Percentiles rank a stretch among this genome's conserved stretches.
phyloP scores from a whole-genome alignment of 352 stramenopile genomes.

The Phytophthora ohioensis region DNA sequence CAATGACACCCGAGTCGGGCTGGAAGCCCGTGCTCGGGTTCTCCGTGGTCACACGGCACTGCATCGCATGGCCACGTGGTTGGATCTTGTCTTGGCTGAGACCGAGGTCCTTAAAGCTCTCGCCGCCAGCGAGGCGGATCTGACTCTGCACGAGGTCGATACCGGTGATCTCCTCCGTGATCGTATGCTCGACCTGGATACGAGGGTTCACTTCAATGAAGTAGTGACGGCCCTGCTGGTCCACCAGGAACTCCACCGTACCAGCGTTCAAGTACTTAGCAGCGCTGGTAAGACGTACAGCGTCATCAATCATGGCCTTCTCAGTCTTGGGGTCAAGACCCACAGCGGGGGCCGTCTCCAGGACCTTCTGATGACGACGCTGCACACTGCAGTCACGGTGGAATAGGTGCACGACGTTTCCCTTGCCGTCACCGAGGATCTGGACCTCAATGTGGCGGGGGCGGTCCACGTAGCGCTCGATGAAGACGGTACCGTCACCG shows the following conservation, averaged over 20 bases:
- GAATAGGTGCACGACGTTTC: conserved; percentile 95
- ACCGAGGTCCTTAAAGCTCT: conserved; percentile 93
- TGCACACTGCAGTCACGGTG: conserved; percentile 99
- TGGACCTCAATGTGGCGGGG: conserved; percentile 98
- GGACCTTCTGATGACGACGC: conserved; percentile 97
- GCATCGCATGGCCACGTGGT: conserved; percentile 95
- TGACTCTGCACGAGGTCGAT: conserved; percentile 98
- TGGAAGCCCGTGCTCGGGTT: conserved; percentile 95
- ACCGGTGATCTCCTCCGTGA: conserved; percentile 94
- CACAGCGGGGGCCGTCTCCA: conserved; percentile 95
- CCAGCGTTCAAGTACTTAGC: conserved; percentile 97
- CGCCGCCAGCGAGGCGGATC: conserved; percentile 94
- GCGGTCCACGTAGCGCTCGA: conserved; percentile 96
- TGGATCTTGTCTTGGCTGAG: conserved; percentile 95
- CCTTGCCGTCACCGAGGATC: conserved; percentile 95
- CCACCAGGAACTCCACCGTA: conserved; percentile 99
- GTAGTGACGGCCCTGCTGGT: conserved; percentile 92
- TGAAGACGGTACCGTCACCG: conserved; percentile 95
- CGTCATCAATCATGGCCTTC: conserved; percentile 94
- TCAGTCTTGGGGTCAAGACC: conserved; percentile 85
- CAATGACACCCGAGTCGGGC: conserved; percentile 96
- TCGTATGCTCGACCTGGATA: conserved; percentile 96
- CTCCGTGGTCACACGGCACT: conserved; percentile 97
- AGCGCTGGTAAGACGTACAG: conserved; percentile 89
- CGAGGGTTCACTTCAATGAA: conserved; percentile 99